Percentiles rank a stretch among this genome's conserved stretches.
Conservation (phyloP, 1,284 basidiomycete genomes). For the Microbotryum lychnidis-dioicae region DNA sequence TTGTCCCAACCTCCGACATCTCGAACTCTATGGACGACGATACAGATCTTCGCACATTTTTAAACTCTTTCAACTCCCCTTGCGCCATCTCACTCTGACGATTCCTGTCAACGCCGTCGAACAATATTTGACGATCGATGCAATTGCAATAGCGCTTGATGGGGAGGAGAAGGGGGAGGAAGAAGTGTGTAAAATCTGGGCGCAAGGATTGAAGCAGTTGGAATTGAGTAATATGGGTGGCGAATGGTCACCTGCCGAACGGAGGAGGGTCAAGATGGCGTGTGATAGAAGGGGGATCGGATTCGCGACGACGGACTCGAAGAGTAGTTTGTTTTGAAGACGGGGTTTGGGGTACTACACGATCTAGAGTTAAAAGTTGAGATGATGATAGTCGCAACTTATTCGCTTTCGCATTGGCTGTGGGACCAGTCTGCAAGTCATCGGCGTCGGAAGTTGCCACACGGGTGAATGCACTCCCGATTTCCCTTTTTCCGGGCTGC, state of each 20-base stretch:
- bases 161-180: neutral
- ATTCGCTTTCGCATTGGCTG: too few relatives aligned
- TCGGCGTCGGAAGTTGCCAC: too few relatives aligned
- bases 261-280: constrained; percentile 15
- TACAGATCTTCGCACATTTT: neutral
- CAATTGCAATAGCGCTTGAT: neutral
- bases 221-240: constrained; percentile 15
- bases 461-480: too few relatives aligned
- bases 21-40: constrained; percentile 15
- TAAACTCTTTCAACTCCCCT: neutral
- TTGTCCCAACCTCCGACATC: constrained; percentile 4
- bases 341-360: too few relatives aligned
- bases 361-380: too few relatives aligned
- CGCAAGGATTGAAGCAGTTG: constrained; percentile 4
- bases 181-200: neutral
- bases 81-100: constrained; percentile 3
- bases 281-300: neutral
- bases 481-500: too few relatives aligned
- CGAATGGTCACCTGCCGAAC: constrained; percentile 11
- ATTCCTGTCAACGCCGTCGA: constrained; percentile 4
- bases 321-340: neutral
- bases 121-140: neutral
- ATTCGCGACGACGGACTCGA: constrained; percentile 1
- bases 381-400: too few relatives aligned
- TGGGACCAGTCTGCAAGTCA: too few relatives aligned